Evolutionary conservation across 805 yeast species (phyloP), one percentile per base, ranked within the genome.

Genomic region (Suhomyces sp.): DNA sequence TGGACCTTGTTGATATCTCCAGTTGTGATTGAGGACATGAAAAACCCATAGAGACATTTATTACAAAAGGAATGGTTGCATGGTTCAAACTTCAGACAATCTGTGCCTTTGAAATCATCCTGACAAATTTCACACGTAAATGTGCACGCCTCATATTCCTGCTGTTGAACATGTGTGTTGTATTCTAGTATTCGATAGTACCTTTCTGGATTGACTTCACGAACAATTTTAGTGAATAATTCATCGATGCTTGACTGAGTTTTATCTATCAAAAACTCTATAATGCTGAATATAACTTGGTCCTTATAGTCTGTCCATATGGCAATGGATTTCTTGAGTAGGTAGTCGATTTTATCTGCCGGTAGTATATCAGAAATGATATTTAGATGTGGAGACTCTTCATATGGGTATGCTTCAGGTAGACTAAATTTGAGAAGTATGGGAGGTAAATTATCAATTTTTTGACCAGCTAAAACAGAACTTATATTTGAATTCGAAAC

Each of bases 11-110:
- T 66, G 4, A 76, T 63, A 22, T 72, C 74, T 3, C 81, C 84
- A 4, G 67, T 51, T 6, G 47, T 48, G 9, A 79, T 77, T 28
- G 58, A 53, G 3, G 65, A 53, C 1, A 50, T 42, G 32, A 69
- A 71, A 40, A 71, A 77, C 5, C 64, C 68, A 9, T 34, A 46
- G 4, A 81, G 60, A 48, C 88, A 81, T 8, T 58, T 63, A 36
- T 65, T 63, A 54, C 88, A 81, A 46, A 81, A 81, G 0, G 83
- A 77, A 50, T 81, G 88, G 1, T 84, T 83, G 57, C 88, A 81
- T 2, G 64, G 56, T 1, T 63, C 53, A 35, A 71, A 59, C 31
- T 40, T 29, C 10, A 54, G 45, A 44, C 76, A 70, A 4, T 48
- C 38, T 0, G 25, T 35, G 1, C 85, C 85, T 38, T 72, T 73